Evolutionary conservation across 768 basidiomycete species (phyloP), one percentile per base, ranked within the genome.

Genomic region (Chalciporus piperatus): DNA sequence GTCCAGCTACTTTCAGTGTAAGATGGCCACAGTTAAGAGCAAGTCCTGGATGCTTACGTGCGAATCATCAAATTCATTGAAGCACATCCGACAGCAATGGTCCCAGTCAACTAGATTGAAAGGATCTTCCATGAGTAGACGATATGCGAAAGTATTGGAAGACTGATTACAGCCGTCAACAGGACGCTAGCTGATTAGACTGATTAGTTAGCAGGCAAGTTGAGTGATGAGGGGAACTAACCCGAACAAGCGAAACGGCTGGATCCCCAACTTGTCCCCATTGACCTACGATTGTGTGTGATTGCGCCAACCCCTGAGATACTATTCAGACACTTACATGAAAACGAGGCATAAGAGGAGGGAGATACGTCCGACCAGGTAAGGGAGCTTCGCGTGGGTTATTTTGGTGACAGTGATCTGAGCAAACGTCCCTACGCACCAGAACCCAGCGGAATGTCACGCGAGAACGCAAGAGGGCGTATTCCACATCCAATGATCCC

Each of bases 61-160:
- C 68, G 63, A 47, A 69, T 55, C 57, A 69, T 59, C 38, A 67
- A n/a, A 43, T 69, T 69, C n/a, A 47, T 51, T 0, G 68, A 68
- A 40, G 45, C 12, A 23, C 47, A 60, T 20, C 50, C 63, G 2
- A 67, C 22, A 20, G 33, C 47, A 20, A 66, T 49, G 23, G 56
- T 41, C n/a, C 38, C 59, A 3, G 48, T 3, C 10, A 59, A 4
- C 66, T 69, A 39, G 22, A 4, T 22, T 22, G 22, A 22, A 22
- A 22, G 4, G 22, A 22, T 22, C 22, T 22, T 22, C 22, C 2
- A 22, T 22, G 51, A 14, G 25, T 41, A 43, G 27, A 4, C 16
- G 13, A 16, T 1, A 10, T 8, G 22, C 22, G 22, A 14, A 6
- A 17, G 39, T 6, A 2, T 12, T 11, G 22, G 30, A 20, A 7